A percentile compares a stretch with the other conserved stretches of the same genome.
These are phyloP conservation scores for Tetracentron sinense DNA, from an alignment of 164 flowering plant species.

Conservation along the genomic window DNA sequence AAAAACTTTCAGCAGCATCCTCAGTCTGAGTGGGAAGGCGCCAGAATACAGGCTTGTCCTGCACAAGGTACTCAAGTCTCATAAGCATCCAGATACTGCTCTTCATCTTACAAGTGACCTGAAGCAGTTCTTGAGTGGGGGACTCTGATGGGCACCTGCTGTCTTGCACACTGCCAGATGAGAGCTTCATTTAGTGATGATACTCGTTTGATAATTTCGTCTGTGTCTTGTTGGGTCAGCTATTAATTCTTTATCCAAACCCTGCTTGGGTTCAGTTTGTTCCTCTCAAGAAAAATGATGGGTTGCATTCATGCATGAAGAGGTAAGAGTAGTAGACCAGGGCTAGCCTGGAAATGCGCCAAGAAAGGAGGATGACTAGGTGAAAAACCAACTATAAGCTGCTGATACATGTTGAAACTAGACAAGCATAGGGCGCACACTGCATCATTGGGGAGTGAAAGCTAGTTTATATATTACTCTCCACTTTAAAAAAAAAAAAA, in stretches of 20 bases:
- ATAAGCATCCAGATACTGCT: constrained; percentile 85
- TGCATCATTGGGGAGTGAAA: no score
- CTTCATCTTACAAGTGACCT: constrained; percentile 70
- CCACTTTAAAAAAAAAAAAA: no score
- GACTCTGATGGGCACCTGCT: constrained; percentile 82
- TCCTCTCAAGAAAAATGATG: constrained; percentile 3
- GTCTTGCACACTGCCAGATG: constrained; percentile 88
- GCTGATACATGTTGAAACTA: no score
- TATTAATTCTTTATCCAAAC: no score
- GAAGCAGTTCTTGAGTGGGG: constrained; percentile 88
- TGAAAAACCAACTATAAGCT: constrained; percentile 3
- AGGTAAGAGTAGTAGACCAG: constrained; percentile 10
- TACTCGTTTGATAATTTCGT: background rate
- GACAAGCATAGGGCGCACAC: background rate
- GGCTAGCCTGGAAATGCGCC: constrained; percentile 28
- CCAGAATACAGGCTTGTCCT: constrained; percentile 85
- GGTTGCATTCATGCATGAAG: background rate
- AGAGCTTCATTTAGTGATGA: constrained; percentile 59
- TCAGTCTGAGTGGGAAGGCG: constrained; percentile 35
- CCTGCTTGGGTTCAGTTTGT: constrained; percentile 14
- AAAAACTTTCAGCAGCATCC: constrained; percentile 21
- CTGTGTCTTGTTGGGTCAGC: background rate
- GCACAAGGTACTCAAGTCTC: constrained; percentile 77
- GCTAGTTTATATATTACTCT: no score
- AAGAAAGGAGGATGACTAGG: background rate